A percentile compares a stretch with the other conserved stretches of the same genome.
Conservation (phyloP, 1,284 basidiomycete genomes). For the Ganoderma lucidum region DNA sequence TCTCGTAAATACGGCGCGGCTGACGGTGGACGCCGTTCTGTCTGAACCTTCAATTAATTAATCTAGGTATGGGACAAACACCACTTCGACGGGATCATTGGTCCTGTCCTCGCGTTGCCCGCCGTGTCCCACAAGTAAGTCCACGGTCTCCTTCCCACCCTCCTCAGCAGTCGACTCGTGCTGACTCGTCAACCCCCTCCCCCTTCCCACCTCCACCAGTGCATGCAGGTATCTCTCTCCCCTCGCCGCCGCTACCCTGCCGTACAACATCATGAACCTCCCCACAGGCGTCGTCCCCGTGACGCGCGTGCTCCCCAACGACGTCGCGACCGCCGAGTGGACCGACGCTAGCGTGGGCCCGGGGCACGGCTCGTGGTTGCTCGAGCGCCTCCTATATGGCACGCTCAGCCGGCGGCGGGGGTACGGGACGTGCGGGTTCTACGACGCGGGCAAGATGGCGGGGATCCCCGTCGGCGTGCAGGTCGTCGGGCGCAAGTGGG, state of each 20-base stretch:
- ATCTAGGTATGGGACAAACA: conserved; percentile 75
- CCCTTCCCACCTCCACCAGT: conserved; percentile 18
- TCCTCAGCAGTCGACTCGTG: conserved; percentile 42
- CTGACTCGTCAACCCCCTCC: conserved; percentile 46
- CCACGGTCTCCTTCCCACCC: conserved; percentile 48
- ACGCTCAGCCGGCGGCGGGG: conserved; percentile 37
- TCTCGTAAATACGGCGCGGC: not conserved
- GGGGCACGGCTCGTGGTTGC: conserved; percentile 57
- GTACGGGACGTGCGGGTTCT: conserved; percentile 50
- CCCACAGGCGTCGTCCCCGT: conserved; percentile 85
- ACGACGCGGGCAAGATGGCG: conserved; percentile 76
- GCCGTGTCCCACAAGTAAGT: conserved; percentile 75
- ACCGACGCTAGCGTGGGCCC: conserved; percentile 42
- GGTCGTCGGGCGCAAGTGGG: conserved; percentile 78
- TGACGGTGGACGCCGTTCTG: not conserved
- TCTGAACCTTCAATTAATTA: not conserved
- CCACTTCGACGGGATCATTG: conserved; percentile 78
- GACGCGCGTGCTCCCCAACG: conserved; percentile 76
- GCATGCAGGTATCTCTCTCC: conserved; percentile 32
- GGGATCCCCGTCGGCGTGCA: conserved; percentile 89
- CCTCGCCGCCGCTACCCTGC: conserved; percentile 40
- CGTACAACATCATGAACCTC: conserved; percentile 82
- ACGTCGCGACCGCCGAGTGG: conserved; percentile 71
- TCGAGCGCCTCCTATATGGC: conserved; percentile 67
- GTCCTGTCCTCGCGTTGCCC: conserved; percentile 79